phyloP scores from a whole-genome alignment of 805 yeast genomes.

The Yamadazyma scolyti region DNA sequence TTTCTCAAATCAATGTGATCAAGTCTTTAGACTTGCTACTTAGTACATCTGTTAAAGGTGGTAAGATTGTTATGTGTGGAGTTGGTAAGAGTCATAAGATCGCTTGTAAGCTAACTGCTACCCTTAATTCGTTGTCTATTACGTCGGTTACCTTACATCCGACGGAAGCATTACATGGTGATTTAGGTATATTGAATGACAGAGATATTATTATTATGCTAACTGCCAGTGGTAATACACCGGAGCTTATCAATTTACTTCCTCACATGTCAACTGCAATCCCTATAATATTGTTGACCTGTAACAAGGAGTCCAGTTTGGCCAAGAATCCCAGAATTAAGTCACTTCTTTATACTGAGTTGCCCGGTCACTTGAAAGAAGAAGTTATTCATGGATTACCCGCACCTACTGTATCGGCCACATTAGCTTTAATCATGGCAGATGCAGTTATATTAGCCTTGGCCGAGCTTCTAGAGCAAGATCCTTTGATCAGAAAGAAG shows the following conservation, averaged over 20 bases:
- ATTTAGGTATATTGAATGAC: conserved; percentile 65
- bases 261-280: conserved; percentile 53
- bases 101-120: conserved; percentile 75
- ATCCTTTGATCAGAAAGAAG: conserved; percentile 48
- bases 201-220: conserved; percentile 58
- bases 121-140: conserved; percentile 74
- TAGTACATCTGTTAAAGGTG: conserved; percentile 32
- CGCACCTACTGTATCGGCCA: conserved; percentile 85
- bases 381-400: conserved; percentile 68
- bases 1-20: conserved; percentile 42
- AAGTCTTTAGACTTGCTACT: conserved; percentile 39
- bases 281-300: conserved; percentile 62
- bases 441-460: conserved; percentile 77
- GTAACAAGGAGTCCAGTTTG: conserved; percentile 53
- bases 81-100: conserved; percentile 84
- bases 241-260: conserved; percentile 59
- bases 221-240: conserved; percentile 80
- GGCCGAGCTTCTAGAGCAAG: conserved; percentile 61
- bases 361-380: conserved; percentile 58
- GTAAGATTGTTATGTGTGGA: conserved; percentile 75
- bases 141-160: conserved; percentile 73
- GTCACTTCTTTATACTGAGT: conserved; percentile 57
- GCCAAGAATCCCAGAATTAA: conserved; percentile 47
- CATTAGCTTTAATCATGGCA: conserved; percentile 68
- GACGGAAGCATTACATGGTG: conserved; percentile 87